Evolutionary conservation across 371 early-diverging fungal genomes (phyloP), one percentile per base, ranked within the genome.

Genomic region (Mucor ambiguus): DNA sequence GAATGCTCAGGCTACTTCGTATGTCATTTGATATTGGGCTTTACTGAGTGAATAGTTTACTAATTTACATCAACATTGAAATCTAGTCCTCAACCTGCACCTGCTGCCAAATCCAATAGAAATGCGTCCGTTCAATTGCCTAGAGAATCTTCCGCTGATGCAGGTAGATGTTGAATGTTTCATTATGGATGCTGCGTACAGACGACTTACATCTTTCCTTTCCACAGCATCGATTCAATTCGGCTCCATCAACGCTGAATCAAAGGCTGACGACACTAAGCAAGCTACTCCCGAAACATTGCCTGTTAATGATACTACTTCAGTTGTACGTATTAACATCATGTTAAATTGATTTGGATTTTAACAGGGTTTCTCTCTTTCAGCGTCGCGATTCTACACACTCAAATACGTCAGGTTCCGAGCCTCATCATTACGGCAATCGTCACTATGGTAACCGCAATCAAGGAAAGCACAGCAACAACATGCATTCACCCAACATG

Each of bases 201-300:
- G 52, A 54, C n/a, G 7, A 20, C 18, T 29, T 28, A 54, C 29
- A 33, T 2, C 1, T 41, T 46, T 16, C 11, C 59, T 33, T 49
- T 26, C 12, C 24, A n/a, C 59, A 73, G 70, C 74, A 52, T 65
- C 83, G 9, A 81, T 81, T 69, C 81, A 78, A 37, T 85, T 81
- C 70, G 81, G 83, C 57, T 80, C 81, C 11, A 71, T 81, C 71
- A 78, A 73, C 35, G 46, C 75, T 55, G 61, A 74, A 30, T 14
- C 68, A 5, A 71, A 76, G 48, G 48, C 73, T 44, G 71, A 73
- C 37, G 72, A 78, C 37, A 70, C 77, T 64, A 82, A 78, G 61
- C 75, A 73, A 63, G 62, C 79, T 22, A 44, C 74, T 28, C n/a
- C 63, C 28, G 52, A 52, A 11, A 28, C 38, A 28, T 41, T 37